Evolutionary conservation across 1,284 basidiomycete species (phyloP), one percentile per base, ranked within the genome.

Genomic region (Sporisorium scitamineum): DNA sequence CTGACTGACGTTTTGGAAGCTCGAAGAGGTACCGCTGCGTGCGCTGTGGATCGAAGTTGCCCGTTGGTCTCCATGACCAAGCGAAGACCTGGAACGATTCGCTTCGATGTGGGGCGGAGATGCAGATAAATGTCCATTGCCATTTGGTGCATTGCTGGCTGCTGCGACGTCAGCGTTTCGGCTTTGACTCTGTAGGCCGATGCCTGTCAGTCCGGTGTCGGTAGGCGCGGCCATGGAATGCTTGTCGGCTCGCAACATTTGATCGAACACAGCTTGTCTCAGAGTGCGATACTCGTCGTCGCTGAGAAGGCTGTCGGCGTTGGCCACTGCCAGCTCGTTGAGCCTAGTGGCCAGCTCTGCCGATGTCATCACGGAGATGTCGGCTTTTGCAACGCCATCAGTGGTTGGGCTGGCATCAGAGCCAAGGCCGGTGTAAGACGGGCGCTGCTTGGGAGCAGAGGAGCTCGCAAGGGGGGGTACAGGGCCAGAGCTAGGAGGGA

Each of bases 271-370:
- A 9, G 70, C 73, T 48, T 76, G 61, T 6, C 80, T 64, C 18
- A 82, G 62, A 11, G 66, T 63, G 10, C 80, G 66, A 45, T 82
- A 82, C 50, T 81, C 76, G 29, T 80, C 78, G 24, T 78, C 76
- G 22, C 69, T 67, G 22, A 82, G 72, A 11, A 82, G 64, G 24
- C 80, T 80, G 39, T 82, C 80, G 2, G 67, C 78, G 22, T 80
- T 75, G 48, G 78, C 72, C n/a, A 82, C 75, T 3, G 80, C 80
- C 8, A 82, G 72, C 57, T 82, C 80, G 60, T 79, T 78, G 39
- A 82, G 70, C 62, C 76, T 61, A 2, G 41, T 31, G 0, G 80
- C 80, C 3, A 82, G 63, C 22, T 77, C 57, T 16, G 60, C 29
- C 11, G 75, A 74, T 0, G 61, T 54, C 74, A 72, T 72, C 22